Evolutionary conservation across 768 basidiomycete genomes (phyloP).

Genomic region (Boletus sp.): DNA sequence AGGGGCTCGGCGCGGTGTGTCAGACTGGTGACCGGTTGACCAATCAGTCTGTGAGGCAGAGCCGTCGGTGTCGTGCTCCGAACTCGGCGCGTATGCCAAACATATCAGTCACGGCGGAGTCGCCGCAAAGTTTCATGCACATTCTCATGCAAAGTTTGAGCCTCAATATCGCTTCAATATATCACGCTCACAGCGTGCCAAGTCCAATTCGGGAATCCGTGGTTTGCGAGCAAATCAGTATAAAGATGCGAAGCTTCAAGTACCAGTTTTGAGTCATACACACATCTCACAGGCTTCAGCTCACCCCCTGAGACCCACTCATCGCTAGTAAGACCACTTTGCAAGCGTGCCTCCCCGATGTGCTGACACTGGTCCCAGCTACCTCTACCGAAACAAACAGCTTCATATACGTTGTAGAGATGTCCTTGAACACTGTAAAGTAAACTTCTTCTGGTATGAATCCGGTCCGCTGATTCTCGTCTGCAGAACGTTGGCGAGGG

Average conservation of each 20-base stretch:
- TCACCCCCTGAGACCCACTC: background rate
- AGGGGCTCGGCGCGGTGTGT: background rate
- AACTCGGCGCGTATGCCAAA: too few relatives aligned
- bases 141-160: background rate
- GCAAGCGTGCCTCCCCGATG: background rate
- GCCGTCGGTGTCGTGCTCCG: too few relatives aligned
- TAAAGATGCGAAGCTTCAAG: background rate
- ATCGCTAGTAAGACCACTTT: background rate
- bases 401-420: background rate
- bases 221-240: background rate
- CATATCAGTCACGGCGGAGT: too few relatives aligned
- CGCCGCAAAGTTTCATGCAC: too few relatives aligned
- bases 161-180: background rate
- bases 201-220: background rate
- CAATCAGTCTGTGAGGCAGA: too few relatives aligned
- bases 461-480: background rate
- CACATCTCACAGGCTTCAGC: background rate
- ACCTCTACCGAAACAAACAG: background rate
- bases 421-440: conserved; percentile 5
- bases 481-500: background rate
- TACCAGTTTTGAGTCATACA: background rate
- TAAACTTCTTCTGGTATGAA: background rate
- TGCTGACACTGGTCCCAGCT: background rate
- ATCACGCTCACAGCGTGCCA: background rate
- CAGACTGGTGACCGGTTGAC: background rate